Percentiles rank a stretch among this genome's conserved stretches.
Evolutionary conservation across 306 rosid species (phyloP).

Genomic region (Luffa aegyptiaca): DNA sequence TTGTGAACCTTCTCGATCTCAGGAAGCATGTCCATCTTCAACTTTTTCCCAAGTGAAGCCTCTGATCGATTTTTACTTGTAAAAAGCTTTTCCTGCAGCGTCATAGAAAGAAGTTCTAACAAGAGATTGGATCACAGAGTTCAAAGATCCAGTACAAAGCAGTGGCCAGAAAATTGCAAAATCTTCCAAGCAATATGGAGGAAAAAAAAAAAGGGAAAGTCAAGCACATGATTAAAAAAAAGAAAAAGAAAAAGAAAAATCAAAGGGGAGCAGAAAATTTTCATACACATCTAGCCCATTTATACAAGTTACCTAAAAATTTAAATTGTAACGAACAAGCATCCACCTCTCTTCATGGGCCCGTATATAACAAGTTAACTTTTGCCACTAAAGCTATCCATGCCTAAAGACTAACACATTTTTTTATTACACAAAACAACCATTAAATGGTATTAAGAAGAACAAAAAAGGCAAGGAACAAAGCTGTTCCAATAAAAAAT

Average conservation of each 20-base stretch:
- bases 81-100: conserved; percentile 83
- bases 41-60: conserved; percentile 76
- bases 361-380: background rate
- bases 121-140: conserved; percentile 5
- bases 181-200: background rate
- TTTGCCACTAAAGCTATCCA: background rate
- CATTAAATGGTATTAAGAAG: background rate
- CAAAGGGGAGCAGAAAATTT: background rate
- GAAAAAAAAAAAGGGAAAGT: background rate
- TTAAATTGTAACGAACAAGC: background rate
- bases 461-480: background rate
- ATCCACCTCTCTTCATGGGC: background rate
- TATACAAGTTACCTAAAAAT: background rate
- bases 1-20: conserved; percentile 97
- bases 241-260: background rate
- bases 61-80: conserved; percentile 83
- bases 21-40: conserved; percentile 93
- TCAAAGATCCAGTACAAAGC: background rate
- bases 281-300: background rate
- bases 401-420: background rate
- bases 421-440: background rate
- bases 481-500: background rate
- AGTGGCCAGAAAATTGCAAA: conserved; percentile 1
- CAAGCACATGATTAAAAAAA: background rate
- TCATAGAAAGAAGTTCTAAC: conserved; percentile 22